A percentile compares a stretch with the other conserved stretches of the same genome.
Evolutionary conservation across 768 basidiomycete genomes (phyloP).

Genomic region (Termitomyces sp.): DNA sequence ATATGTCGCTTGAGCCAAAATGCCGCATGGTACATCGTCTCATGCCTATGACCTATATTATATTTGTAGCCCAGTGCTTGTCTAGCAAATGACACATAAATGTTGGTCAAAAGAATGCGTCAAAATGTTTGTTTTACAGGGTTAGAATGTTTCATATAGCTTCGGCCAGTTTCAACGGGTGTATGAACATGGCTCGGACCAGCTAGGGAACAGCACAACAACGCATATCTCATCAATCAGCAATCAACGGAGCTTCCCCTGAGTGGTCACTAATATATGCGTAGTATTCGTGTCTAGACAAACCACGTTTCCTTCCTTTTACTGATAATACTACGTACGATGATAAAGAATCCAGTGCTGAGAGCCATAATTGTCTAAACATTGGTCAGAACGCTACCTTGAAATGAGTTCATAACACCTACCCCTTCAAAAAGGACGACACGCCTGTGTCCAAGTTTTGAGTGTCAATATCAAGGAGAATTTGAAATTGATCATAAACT

Average conservation of each 20-base stretch:
- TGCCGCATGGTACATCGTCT: too few species aligned
- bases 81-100: too few species aligned
- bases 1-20: conserved; percentile 62
- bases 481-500: background rate
- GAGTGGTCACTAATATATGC: too few species aligned
- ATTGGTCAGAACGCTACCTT: background rate
- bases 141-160: too few species aligned
- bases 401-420: too few species aligned
- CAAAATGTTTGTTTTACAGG: too few species aligned
- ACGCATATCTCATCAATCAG: too few species aligned
- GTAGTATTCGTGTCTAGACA: background rate
- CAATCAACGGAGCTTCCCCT: too few species aligned
- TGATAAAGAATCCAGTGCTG: background rate
- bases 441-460: background rate
- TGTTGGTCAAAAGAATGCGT: too few species aligned
- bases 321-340: background rate
- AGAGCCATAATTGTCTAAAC: background rate
- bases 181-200: too few species aligned
- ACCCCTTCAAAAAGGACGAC: background rate
- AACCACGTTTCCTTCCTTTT: background rate
- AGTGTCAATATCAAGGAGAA: background rate
- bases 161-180: too few species aligned
- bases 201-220: too few species aligned
- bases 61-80: background rate
- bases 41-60: background rate